These are phyloP conservation scores for Metarhizium robertsii DNA, from an alignment of 2,329 filamentous ascomycete genomes.

Conservation along the genomic window DNA sequence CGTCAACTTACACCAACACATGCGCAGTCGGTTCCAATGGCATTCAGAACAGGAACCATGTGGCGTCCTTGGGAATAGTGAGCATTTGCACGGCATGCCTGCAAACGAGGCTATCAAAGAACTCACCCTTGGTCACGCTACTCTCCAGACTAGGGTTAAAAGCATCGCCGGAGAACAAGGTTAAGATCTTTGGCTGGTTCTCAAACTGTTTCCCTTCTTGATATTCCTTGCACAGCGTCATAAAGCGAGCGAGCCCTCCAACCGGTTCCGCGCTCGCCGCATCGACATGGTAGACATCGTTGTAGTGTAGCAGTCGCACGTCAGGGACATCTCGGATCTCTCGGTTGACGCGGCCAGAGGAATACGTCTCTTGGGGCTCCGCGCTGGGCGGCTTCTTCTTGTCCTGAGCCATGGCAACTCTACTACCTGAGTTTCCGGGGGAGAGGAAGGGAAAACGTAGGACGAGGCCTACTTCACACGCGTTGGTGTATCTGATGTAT, in stretches of 20 bases:
- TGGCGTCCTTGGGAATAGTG: conserved; percentile 48
- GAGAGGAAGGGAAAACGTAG: neutral
- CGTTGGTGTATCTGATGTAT: too few relatives aligned
- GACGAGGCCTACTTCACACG: too few relatives aligned
- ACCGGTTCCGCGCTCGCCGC: conserved; percentile 66
- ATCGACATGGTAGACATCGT: conserved; percentile 90
- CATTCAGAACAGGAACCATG: conserved; percentile 81
- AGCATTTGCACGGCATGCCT: neutral
- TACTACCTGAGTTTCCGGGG: neutral
- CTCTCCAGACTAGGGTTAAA: conserved; percentile 89
- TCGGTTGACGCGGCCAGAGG: conserved; percentile 10
- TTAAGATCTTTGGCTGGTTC: conserved; percentile 57
- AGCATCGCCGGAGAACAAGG: conserved; percentile 83
- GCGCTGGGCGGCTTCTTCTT: conserved; percentile 12
- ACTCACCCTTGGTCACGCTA: conserved; percentile 71
- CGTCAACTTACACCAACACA: conserved; percentile 61
- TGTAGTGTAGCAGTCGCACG: conserved; percentile 79
- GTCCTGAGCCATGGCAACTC: neutral
- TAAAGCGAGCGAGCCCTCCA: conserved; percentile 73
- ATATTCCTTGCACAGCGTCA: conserved; percentile 70
- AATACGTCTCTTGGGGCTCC: conserved; percentile 16
- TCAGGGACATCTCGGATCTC: conserved; percentile 38
- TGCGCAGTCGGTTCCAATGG: conserved; percentile 67
- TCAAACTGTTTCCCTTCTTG: conserved; percentile 49
- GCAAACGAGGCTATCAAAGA: neutral